Conservation (phyloP, 768 basidiomycete genomes). For the Phlegmacium glaucopus region DNA sequence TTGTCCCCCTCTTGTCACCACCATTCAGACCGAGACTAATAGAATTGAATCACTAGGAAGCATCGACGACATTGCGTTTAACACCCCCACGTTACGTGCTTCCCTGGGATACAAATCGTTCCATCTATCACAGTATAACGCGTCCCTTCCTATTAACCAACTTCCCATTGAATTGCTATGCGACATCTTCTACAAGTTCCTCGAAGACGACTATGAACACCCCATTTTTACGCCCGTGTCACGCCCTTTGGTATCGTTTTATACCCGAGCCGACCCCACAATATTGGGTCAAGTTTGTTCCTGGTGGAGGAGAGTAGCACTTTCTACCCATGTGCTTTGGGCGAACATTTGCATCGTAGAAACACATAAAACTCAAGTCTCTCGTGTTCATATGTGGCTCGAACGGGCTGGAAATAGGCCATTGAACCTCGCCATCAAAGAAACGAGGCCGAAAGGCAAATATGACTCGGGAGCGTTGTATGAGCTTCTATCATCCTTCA, state of each 20-base stretch:
- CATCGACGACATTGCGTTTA: neutral
- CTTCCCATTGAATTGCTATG: too few relatives aligned
- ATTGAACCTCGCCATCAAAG: slow-evolving; percentile 2
- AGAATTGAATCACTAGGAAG: too few relatives aligned
- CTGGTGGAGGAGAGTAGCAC: too few relatives aligned
- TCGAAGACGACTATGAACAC: too few relatives aligned
- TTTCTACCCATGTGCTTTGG: slow-evolving; percentile 15
- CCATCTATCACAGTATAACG: too few relatives aligned
- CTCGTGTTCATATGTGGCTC: slow-evolving; percentile 9
- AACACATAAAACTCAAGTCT: slow-evolving; percentile 6
- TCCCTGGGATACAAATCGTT: too few relatives aligned
- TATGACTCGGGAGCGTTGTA: neutral
- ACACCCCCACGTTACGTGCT: too few relatives aligned
- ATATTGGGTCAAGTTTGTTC: slow-evolving; percentile 17
- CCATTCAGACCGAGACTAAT: too few relatives aligned
- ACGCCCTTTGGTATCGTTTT: neutral
- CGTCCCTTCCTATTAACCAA: too few relatives aligned
- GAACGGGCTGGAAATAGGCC: slow-evolving; percentile 10
- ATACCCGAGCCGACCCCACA: slow-evolving; percentile 8
- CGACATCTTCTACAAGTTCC: too few relatives aligned
- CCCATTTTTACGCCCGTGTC: neutral
- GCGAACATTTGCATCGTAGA: slow-evolving; percentile 9
- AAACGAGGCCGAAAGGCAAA: neutral
- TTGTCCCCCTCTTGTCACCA: too few relatives aligned
- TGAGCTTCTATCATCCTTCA: slow-evolving; percentile 9